Conservation (phyloP, 768 basidiomycete genomes). For the Lentinula edodes region DNA sequence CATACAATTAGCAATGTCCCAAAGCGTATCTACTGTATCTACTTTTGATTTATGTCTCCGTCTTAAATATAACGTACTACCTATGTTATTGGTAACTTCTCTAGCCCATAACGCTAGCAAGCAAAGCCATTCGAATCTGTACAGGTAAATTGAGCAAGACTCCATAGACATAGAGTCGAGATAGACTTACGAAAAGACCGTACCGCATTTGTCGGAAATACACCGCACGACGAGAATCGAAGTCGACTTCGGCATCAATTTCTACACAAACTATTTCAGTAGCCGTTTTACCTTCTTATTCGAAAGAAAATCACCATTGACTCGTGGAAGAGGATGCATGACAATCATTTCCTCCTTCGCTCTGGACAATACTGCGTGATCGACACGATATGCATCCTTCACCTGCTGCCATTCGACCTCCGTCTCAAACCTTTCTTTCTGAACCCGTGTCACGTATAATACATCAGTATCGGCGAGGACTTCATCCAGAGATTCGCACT, state of each 20-base stretch:
- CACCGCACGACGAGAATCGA: constrained; percentile 87
- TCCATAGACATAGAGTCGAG: not conserved
- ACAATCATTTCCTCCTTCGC: constrained; percentile 98
- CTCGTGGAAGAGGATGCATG: constrained; percentile 97
- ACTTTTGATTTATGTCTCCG: too few species aligned
- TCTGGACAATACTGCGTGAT: constrained; percentile 87
- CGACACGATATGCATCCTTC: constrained; percentile 88
- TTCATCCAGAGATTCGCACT: constrained; percentile 87
- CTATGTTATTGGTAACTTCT: too few species aligned
- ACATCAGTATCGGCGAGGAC: constrained; percentile 93
- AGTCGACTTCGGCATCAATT: constrained; percentile 98
- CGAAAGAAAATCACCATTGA: constrained; percentile 55
- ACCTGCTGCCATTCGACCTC: constrained; percentile 85
- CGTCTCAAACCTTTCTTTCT: constrained; percentile 86
- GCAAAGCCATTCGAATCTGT: constrained; percentile 77
- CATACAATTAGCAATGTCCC: not conserved
- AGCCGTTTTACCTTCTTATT: too few species aligned
- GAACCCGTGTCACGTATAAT: constrained; percentile 92
- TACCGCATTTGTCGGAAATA: constrained; percentile 99
- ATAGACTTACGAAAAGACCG: constrained; percentile 84
- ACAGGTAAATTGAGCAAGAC: not conserved
- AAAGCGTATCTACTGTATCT: not conserved
- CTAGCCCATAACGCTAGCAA: constrained; percentile 53
- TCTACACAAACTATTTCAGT: constrained; percentile 41
- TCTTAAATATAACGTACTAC: too few species aligned